Evolutionary conservation across 768 basidiomycete species (phyloP).

Genomic region (Boletus rubropictus): DNA sequence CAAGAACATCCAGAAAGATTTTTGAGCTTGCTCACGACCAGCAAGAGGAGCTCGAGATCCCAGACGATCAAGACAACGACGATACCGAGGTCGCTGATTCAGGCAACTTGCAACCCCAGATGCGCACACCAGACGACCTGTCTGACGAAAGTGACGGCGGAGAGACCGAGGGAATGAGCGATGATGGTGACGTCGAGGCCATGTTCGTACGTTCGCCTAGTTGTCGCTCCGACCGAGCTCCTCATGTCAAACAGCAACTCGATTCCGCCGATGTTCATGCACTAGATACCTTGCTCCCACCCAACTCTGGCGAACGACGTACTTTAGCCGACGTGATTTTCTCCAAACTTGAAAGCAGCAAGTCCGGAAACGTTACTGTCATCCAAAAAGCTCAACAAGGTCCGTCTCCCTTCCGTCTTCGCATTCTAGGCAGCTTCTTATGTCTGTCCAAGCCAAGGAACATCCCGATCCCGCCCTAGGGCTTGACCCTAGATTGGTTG

Average conservation of each 20-base stretch:
- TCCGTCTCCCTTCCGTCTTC: constrained; percentile 16
- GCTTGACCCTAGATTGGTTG: constrained; percentile 86
- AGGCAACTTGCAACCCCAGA: constrained; percentile 21
- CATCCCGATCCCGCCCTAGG: constrained; percentile 79
- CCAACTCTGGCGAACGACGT: constrained; percentile 67
- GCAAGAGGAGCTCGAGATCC: constrained; percentile 78
- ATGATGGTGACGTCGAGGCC: constrained; percentile 45
- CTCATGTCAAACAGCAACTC: constrained; percentile 55
- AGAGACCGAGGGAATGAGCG: constrained; percentile 12
- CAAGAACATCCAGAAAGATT: constrained; percentile 79
- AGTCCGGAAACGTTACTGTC: constrained; percentile 46
- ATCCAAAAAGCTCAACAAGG: constrained; percentile 61
- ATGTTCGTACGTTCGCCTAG: constrained; percentile 45
- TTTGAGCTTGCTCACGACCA: constrained; percentile 91
- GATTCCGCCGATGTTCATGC: constrained; percentile 86
- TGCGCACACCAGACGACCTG: constrained; percentile 39
- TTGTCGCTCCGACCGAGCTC: constrained; percentile 2
- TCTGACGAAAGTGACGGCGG: constrained; percentile 54
- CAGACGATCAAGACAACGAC: constrained; percentile 50
- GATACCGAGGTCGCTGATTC: constrained; percentile 28
- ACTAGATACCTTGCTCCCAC: constrained; percentile 74
- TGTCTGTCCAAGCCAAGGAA: constrained; percentile 36
- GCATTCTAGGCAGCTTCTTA: constrained; percentile 1
- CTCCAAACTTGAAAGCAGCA: constrained; percentile 74
- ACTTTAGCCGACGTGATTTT: constrained; percentile 98